A percentile compares a stretch with the other conserved stretches of the same genome.
These are phyloP conservation scores for Penicillium oxalicum DNA, from an alignment of 2,329 filamentous ascomycete genomes.

Conservation along the genomic window DNA sequence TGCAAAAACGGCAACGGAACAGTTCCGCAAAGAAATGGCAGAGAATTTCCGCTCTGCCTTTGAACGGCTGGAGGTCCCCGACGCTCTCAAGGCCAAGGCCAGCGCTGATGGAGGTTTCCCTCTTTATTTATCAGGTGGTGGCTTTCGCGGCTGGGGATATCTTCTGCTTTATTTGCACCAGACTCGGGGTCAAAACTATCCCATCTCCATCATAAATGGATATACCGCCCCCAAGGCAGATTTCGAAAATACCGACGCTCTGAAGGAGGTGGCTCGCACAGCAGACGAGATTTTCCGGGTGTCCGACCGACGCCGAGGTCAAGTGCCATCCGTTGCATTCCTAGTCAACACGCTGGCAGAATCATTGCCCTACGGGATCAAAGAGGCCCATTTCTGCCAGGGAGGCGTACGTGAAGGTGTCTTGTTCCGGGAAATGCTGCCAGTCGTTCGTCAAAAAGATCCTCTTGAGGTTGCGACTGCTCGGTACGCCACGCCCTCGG, in stretches of 20 bases:
- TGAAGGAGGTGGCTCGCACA: constrained; percentile 24
- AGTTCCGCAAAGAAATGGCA: constrained; percentile 41
- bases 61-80: constrained; percentile 51
- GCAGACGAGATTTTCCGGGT: constrained; percentile 56
- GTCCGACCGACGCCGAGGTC: constrained; percentile 67
- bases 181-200: constrained; percentile 60
- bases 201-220: constrained; percentile 71
- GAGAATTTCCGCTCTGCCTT: constrained; percentile 56
- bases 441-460: constrained; percentile 54
- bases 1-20: constrained; percentile 37
- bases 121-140: constrained; percentile 79
- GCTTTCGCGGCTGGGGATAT: constrained; percentile 83
- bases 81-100: constrained; percentile 43
- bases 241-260: constrained; percentile 23
- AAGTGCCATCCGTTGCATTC: constrained; percentile 76
- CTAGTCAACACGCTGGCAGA: constrained; percentile 66
- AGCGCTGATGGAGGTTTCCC: constrained; percentile 50
- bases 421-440: constrained; percentile 60
- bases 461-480: constrained; percentile 60
- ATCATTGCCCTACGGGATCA: constrained; percentile 60
- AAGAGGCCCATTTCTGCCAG: constrained; percentile 72
- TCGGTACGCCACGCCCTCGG: constrained; percentile 44
- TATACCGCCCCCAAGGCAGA: constrained; percentile 54
- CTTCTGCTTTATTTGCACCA: constrained; percentile 72
- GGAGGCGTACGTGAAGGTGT: constrained; percentile 80